Evolutionary conservation across 176 grass and related monocot genomes (phyloP).

Genomic region (Avena atlantica): DNA sequence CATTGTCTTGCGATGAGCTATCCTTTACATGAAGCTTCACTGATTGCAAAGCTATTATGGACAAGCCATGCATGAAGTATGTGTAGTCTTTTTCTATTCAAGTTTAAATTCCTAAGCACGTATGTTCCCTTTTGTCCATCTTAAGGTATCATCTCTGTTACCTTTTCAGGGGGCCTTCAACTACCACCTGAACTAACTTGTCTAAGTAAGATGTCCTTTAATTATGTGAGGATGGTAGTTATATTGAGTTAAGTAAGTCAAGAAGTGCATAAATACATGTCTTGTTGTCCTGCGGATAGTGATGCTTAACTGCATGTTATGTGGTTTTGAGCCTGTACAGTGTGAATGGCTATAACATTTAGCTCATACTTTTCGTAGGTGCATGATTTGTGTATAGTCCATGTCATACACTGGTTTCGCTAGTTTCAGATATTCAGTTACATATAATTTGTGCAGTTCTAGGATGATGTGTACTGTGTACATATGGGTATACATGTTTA

Average conservation of each 20-base stretch:
- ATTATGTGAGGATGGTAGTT: slow-evolving; percentile 18
- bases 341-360: slow-evolving; percentile 25
- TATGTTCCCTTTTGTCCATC: neutral
- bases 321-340: slow-evolving; percentile 13
- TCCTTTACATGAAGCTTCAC: neutral
- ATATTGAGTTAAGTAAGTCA: slow-evolving; percentile 34
- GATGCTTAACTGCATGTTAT: slow-evolving; percentile 29
- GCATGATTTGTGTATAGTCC: neutral
- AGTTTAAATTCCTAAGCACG: neutral
- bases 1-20: slow-evolving; percentile 7
- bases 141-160: slow-evolving; percentile 19
- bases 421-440: slow-evolving; percentile 10
- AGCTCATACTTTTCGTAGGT: slow-evolving; percentile 30
- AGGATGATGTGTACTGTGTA: neutral
- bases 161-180: slow-evolving; percentile 13
- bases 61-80: neutral
- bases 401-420: neutral
- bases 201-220: slow-evolving; percentile 37
- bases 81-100: slow-evolving; percentile 19
- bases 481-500: neutral
- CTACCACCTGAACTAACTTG: slow-evolving; percentile 14
- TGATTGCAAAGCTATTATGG: neutral
- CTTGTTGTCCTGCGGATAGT: neutral
- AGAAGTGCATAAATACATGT: neutral
- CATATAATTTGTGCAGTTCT: neutral